phyloP scores from a whole-genome alignment of 257 asterid genomes.

The Solanum lignicaule region DNA sequence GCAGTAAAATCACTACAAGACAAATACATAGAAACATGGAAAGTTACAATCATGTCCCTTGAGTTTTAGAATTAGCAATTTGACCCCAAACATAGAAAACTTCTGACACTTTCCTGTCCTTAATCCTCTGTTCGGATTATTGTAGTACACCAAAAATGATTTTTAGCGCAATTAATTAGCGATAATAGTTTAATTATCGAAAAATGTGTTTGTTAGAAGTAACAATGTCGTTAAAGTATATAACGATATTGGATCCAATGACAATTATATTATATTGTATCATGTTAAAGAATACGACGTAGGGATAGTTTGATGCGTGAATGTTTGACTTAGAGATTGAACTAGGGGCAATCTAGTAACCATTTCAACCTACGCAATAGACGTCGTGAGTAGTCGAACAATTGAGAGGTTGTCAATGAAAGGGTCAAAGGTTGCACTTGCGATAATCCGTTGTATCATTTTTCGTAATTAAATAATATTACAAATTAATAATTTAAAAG shows the following conservation, averaged over 20 bases:
- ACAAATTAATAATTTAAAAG: too few relatives aligned
- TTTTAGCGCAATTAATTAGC: too few relatives aligned
- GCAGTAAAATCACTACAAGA: background rate
- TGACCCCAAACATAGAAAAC: background rate
- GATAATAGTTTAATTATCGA: too few relatives aligned
- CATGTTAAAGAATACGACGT: too few relatives aligned
- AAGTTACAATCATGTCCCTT: background rate
- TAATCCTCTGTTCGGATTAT: too few relatives aligned
- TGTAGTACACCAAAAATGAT: background rate
- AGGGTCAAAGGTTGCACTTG: background rate
- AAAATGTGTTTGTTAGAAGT: too few relatives aligned
- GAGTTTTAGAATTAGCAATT: background rate
- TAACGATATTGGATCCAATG: too few relatives aligned
- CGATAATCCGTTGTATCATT: background rate
- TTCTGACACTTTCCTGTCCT: background rate
- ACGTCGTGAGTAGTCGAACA: background rate
- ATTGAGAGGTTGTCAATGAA: background rate
- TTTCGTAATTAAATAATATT: too few relatives aligned
- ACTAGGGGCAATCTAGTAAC: background rate
- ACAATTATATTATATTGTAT: too few relatives aligned
- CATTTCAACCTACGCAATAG: background rate
- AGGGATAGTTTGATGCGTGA: background rate
- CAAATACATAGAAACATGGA: background rate
- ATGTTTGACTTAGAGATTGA: background rate
- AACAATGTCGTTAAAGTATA: too few relatives aligned